Base-by-base conservation (phyloP, 495 filamentous ascomycete genomes). In the Letharia columbiana region DNA sequence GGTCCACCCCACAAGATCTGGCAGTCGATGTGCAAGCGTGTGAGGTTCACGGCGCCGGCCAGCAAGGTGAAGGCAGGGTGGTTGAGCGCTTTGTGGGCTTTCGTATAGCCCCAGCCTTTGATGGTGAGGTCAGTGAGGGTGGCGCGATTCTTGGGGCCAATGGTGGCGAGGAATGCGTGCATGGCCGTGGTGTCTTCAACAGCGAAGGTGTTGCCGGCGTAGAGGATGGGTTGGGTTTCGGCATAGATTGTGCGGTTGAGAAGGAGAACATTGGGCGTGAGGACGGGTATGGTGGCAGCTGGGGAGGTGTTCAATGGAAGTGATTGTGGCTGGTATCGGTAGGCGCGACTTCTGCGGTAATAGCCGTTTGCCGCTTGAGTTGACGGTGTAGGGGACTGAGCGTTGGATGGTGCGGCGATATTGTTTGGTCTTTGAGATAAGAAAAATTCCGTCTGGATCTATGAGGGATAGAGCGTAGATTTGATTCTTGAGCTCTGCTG, bases 181-280 rank as follows among this genome's bases (percentile, higher is more conserved):
- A 67, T 13, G 17, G 67, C 67, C 6, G 37, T 69, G 4, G 64
- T 69, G 52, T 69, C 63, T 47, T 69, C 67, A 12, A 69, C 17
- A 1, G 52, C 37, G 18, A 69, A 69, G 20, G n/a, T 31, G 35
- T 69, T 69, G 37, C 41, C 67, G 47, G 56, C 59, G 41, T 69
- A 69, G 10, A 69, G 64, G 20, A 69, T 60, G 17, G 67, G 63
- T 12, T 66, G 67, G n/a, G 67, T n/a, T 28, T 68, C 66, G 13
- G 35, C 40, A 39, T 59, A 41, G 28, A 50, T 59, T 7, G 49
- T 23, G 18, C 42, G 50, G 42, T 64, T 68, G 50, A 57, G 54
- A 20, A 57, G 33, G 8, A 57, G 54, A 5, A 57, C 39, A 11
- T 37, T 57, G 17, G 31, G 31, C 31, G 4, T 8, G 15, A 57